Percentiles rank a stretch among this genome's conserved stretches.
phyloP scores from a whole-genome alignment of 306 rosid genomes.

The Mucuna pruriens region DNA sequence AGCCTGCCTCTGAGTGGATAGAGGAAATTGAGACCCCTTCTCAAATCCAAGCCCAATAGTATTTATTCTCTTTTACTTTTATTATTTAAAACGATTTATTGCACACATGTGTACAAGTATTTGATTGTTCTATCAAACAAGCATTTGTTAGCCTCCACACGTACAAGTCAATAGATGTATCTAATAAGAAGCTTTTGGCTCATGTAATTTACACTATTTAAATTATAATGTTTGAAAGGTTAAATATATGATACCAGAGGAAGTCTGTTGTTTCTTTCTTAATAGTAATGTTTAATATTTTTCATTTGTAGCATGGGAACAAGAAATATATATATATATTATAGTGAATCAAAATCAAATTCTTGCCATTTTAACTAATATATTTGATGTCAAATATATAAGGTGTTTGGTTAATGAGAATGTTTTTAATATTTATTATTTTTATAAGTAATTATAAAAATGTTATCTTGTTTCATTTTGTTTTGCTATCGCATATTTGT shows the following conservation, averaged over 20 bases:
- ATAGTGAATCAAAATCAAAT: no score
- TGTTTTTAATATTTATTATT: not conserved
- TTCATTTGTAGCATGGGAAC: not conserved
- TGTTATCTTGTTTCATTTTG: not conserved
- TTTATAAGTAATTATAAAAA: no score
- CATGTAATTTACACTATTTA: not conserved
- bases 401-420: not conserved
- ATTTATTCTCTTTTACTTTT: not conserved
- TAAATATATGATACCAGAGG: not conserved
- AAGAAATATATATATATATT: no score
- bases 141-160: not conserved
- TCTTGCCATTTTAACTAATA: no score
- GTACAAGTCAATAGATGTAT: not conserved
- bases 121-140: conserved; percentile 7
- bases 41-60: conserved; percentile 36
- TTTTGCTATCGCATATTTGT: not conserved
- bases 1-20: conserved; percentile 75
- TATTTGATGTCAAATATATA: not conserved
- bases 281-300: not conserved
- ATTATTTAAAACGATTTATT: not conserved
- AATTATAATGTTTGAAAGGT: not conserved
- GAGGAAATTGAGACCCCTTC: conserved; percentile 59
- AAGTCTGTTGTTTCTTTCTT: not conserved
- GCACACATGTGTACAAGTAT: not conserved
- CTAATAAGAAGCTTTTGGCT: not conserved